phyloP scores from a whole-genome alignment of 345 rosid genomes.

The Mangifera indica region DNA sequence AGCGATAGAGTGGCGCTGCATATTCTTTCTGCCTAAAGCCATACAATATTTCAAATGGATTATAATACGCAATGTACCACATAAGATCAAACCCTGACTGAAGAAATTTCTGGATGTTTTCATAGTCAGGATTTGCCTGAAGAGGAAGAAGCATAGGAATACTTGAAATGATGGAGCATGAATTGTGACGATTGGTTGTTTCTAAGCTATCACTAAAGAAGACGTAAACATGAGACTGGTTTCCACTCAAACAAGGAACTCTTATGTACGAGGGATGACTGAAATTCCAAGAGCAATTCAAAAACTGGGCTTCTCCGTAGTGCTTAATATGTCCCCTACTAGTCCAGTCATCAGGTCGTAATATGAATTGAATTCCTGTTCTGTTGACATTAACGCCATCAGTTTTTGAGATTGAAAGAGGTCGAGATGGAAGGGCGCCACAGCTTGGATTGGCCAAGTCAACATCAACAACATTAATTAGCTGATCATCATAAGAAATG shows the following conservation, averaged over 20 bases:
- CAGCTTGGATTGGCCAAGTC: conserved; percentile 35
- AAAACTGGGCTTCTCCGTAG: conserved; percentile 6
- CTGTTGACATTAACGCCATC: too few relatives aligned
- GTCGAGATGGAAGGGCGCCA: conserved; percentile 24
- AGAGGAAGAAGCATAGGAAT: conserved; percentile 26
- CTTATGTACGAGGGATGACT: conserved; percentile 20
- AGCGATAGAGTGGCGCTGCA: too few relatives aligned
- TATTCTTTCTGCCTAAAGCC: too few relatives aligned
- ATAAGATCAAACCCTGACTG: conserved; percentile 40
- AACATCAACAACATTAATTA: conserved; percentile 34
- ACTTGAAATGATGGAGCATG: conserved; percentile 32
- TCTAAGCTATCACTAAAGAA: conserved; percentile 10
- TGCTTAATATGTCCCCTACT: too few relatives aligned
- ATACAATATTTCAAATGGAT: too few relatives aligned
- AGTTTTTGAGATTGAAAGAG: conserved; percentile 15
- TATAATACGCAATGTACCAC: conserved; percentile 11
- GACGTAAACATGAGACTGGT: conserved; percentile 28
- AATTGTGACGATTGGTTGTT: conserved; percentile 19
- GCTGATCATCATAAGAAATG: conserved; percentile 22
- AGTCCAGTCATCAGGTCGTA: too few relatives aligned
- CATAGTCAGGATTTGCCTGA: conserved; percentile 29
- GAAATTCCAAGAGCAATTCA: conserved; percentile 26
- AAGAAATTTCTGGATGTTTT: conserved; percentile 25
- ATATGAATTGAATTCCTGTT: too few relatives aligned
- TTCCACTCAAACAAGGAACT: conserved; percentile 33